A percentile compares a stretch with the other conserved stretches of the same genome.
Evolutionary conservation across 2,329 filamentous ascomycete genomes (phyloP).

Genomic region (Diaporthe citri): DNA sequence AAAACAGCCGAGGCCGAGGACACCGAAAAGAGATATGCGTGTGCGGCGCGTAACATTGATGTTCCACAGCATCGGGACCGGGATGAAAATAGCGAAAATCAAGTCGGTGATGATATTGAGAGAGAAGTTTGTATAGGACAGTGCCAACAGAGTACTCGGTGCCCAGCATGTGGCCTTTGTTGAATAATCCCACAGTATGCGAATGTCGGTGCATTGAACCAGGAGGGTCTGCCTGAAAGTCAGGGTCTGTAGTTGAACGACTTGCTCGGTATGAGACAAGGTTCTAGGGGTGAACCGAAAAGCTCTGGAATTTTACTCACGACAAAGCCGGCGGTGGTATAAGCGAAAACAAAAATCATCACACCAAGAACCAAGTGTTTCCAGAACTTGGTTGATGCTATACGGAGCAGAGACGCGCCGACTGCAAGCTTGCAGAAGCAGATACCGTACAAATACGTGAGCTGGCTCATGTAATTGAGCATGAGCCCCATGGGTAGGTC

Average conservation of each 20-base stretch:
- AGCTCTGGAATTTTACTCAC: constrained; percentile 42
- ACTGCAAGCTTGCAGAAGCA: constrained; percentile 58
- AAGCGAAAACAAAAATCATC: constrained; percentile 53
- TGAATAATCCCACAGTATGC: constrained; percentile 57
- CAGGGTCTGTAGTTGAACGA: neutral
- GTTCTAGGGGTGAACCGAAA: neutral
- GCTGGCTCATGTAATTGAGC: constrained; percentile 58
- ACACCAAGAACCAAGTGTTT: constrained; percentile 52
- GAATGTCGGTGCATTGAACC: constrained; percentile 61
- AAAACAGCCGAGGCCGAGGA: constrained; percentile 47
- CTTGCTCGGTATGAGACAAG: neutral
- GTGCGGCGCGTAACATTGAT: constrained; percentile 47
- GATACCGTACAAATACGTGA: constrained; percentile 57
- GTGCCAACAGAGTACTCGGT: constrained; percentile 51
- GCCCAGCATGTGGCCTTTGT: constrained; percentile 58
- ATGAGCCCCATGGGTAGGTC: constrained; percentile 54
- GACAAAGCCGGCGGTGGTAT: constrained; percentile 53
- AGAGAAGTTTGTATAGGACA: constrained; percentile 58
- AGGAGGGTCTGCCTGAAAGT: constrained; percentile 54
- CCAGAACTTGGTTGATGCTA: constrained; percentile 53
- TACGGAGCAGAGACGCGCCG: constrained; percentile 56
- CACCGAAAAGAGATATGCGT: constrained; percentile 44
- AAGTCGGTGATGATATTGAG: constrained; percentile 50
- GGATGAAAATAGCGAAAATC: constrained; percentile 48
- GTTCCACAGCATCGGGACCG: constrained; percentile 47